Conservation (phyloP, 1,139 yeast genomes). For the Saccharomyces hybrid region DNA sequence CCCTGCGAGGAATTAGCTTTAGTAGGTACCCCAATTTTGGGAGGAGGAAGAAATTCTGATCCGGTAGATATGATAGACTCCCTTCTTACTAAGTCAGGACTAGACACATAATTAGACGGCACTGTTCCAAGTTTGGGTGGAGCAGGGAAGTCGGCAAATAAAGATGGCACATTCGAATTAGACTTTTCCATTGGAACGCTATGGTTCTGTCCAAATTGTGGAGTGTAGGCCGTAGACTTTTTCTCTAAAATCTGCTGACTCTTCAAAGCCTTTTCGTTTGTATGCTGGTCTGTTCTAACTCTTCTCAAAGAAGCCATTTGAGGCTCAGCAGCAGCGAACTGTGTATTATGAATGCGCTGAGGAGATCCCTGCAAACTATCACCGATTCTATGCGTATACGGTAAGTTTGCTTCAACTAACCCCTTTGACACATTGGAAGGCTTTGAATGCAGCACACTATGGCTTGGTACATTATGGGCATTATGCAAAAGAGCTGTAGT, state of each 20-base stretch:
- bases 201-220: not conserved
- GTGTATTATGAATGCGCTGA: slow-evolving; percentile 4
- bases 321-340: slow-evolving; percentile 1
- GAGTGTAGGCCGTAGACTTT: not conserved
- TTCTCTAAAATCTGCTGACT: not conserved
- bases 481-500: slow-evolving; percentile 1
- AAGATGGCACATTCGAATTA: not conserved
- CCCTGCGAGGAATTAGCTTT: not conserved
- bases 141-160: slow-evolving; percentile 4
- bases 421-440: not conserved
- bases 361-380: slow-evolving; percentile 16
- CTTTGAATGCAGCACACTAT: not conserved
- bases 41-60: slow-evolving; percentile 5
- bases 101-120: slow-evolving; percentile 9
- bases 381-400: slow-evolving; percentile 6
- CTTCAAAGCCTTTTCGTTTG: not conserved
- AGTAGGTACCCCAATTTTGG: not conserved
- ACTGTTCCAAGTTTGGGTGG: slow-evolving; percentile 6
- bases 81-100: slow-evolving; percentile 10
- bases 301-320: slow-evolving; percentile 7
- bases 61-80: not conserved
- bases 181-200: slow-evolving; percentile 1
- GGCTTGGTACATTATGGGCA: slow-evolving; percentile 4
- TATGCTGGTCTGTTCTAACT: slow-evolving; percentile 10
- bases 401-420: not conserved